Conservation (phyloP, 2,329 filamentous ascomycete species). For the Ophiostoma angusticollis region DNA sequence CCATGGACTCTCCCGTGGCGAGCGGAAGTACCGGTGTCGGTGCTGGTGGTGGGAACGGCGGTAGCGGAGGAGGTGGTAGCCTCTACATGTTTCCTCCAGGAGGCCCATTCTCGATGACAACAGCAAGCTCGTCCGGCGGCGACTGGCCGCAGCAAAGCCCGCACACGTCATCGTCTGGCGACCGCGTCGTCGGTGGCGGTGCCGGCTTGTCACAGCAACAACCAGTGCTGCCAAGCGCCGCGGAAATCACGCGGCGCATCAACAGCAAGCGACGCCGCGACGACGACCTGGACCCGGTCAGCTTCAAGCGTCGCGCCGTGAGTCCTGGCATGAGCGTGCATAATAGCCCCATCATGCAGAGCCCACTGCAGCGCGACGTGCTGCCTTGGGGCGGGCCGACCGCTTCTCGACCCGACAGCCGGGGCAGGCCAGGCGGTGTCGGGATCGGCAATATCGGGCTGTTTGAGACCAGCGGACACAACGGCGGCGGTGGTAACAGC, state of each 20-base stretch:
- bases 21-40: conserved; percentile 3
- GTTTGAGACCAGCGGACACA: conserved; percentile 27
- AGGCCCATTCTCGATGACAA: conserved; percentile 18
- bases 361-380: conserved; percentile 60
- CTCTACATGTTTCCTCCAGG: conserved; percentile 13
- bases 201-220: conserved; percentile 9
- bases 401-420: conserved; percentile 35
- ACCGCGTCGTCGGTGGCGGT: neutral
- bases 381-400: conserved; percentile 57
- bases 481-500: conserved; percentile 25
- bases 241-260: conserved; percentile 66
- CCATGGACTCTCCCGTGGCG: conserved; percentile 7
- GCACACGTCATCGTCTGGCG: neutral
- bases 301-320: conserved; percentile 83
- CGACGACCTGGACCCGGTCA: conserved; percentile 77
- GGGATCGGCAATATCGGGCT: conserved; percentile 6
- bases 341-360: conserved; percentile 79
- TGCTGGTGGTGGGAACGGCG: conserved; percentile 11
- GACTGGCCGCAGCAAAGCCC: conserved; percentile 26
- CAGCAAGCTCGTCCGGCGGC: conserved; percentile 22
- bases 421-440: conserved; percentile 17
- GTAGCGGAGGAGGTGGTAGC: no score
- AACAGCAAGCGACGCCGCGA: conserved; percentile 65
- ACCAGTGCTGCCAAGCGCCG: conserved; percentile 45
- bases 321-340: conserved; percentile 84